A percentile compares a stretch with the other conserved stretches of the same genome.
Evolutionary conservation across 2,329 filamentous ascomycete species (phyloP).

Genomic region (Aspergillus glaucus): DNA sequence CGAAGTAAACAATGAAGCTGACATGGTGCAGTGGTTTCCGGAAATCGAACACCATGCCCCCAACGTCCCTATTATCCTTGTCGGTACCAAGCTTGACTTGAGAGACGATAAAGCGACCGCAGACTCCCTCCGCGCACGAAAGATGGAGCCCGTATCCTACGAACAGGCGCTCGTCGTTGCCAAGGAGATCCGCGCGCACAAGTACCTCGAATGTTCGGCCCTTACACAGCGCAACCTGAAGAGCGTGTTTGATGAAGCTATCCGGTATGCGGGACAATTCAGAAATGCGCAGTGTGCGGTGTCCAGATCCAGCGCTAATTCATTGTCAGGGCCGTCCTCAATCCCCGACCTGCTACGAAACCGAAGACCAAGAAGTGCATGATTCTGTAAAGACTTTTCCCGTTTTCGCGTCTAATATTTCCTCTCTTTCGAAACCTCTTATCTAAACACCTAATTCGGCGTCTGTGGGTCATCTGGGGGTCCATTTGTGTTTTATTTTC

Average conservation of each 20-base stretch:
- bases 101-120: conserved; percentile 79
- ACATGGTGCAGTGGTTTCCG: conserved; percentile 70
- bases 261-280: conserved; percentile 60
- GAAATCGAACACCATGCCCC: conserved; percentile 97
- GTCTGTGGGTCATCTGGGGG: conserved; percentile 24
- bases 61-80: conserved; percentile 90
- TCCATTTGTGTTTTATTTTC: conserved; percentile 20
- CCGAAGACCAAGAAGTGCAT: conserved; percentile 43
- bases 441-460: conserved; percentile 36
- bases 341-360: conserved; percentile 41
- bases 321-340: conserved; percentile 40
- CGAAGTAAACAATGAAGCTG: neutral
- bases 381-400: conserved; percentile 35
- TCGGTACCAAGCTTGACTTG: conserved; percentile 94
- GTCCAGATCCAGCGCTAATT: neutral
- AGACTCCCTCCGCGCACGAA: conserved; percentile 77
- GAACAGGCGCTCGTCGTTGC: conserved; percentile 83
- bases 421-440: conserved; percentile 16
- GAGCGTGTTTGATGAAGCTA: conserved; percentile 97
- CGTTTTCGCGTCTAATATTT: conserved; percentile 9
- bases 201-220: conserved; percentile 96
- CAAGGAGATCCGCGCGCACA: conserved; percentile 92
- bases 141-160: conserved; percentile 95
- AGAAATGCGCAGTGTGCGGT: neutral
- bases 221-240: conserved; percentile 95